Conservation (phyloP, 2,329 filamentous ascomycete species). For the Emmonsiellopsis sp. region DNA sequence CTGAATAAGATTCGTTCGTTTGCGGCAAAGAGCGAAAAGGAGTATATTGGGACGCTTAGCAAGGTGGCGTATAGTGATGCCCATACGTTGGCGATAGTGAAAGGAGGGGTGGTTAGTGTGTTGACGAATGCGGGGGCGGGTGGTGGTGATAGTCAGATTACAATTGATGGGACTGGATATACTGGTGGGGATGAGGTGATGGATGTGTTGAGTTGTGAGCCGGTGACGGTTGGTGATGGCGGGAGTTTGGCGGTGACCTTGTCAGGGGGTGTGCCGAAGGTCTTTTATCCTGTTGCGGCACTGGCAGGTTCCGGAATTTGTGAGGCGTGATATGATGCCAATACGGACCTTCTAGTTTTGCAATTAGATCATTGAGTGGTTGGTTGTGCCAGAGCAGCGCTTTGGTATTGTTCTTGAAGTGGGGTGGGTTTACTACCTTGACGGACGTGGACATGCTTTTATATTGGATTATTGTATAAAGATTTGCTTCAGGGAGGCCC, state of each 20-base stretch:
- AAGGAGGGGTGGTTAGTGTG: slow-evolving; percentile 34
- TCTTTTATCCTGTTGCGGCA: slow-evolving; percentile 16
- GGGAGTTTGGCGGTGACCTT: slow-evolving; percentile 15
- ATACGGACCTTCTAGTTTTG: too few relatives aligned
- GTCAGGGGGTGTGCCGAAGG: slow-evolving; percentile 14
- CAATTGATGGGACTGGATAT: slow-evolving; percentile 33
- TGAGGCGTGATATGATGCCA: neutral
- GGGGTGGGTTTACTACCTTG: too few relatives aligned
- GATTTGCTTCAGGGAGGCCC: too few relatives aligned
- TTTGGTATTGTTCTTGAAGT: too few relatives aligned
- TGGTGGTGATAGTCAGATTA: slow-evolving; percentile 36
- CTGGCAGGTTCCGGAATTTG: slow-evolving; percentile 17
- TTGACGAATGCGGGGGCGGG: slow-evolving; percentile 36
- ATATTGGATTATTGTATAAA: too few relatives aligned
- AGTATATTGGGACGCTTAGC: slow-evolving; percentile 36
- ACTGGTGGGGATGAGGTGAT: slow-evolving; percentile 17
- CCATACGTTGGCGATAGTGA: slow-evolving; percentile 37
- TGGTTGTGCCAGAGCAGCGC: too few relatives aligned
- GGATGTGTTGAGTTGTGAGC: slow-evolving; percentile 30
- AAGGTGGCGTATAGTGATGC: slow-evolving; percentile 37
- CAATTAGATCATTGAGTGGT: too few relatives aligned
- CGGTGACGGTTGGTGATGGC: slow-evolving; percentile 11
- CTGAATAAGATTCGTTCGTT: slow-evolving; percentile 44
- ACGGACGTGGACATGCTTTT: too few relatives aligned
- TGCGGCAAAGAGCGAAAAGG: slow-evolving; percentile 29